These are phyloP conservation scores for Cryptococcus sp. DNA, from an alignment of 1,284 basidiomycete species.

Conservation along the genomic window DNA sequence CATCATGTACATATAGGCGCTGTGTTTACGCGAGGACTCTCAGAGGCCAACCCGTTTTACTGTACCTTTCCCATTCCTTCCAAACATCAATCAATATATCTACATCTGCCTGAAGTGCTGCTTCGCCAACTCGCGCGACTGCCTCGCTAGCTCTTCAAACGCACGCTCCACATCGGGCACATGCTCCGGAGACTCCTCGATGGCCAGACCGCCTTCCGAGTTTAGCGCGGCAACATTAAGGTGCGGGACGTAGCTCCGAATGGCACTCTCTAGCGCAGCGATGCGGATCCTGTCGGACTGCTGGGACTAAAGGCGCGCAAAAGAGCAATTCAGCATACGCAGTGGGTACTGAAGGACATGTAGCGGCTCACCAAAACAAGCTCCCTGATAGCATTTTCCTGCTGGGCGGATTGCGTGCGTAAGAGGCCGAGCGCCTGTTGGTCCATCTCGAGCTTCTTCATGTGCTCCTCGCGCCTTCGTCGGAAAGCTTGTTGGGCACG, in stretches of 20 bases:
- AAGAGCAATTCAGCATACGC: neutral
- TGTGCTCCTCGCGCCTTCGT: constrained; percentile 44
- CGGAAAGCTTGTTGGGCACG: constrained; percentile 48
- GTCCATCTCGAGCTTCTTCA: constrained; percentile 44
- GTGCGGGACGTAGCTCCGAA: constrained; percentile 6
- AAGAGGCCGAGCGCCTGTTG: constrained; percentile 26
- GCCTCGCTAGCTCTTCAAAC: constrained; percentile 17
- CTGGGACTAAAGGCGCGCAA: constrained; percentile 6
- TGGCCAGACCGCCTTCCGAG: constrained; percentile 5
- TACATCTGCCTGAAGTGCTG: constrained; percentile 2
- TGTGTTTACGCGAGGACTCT: no score
- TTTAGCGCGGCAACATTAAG: constrained; percentile 2
- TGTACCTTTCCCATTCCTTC: no score
- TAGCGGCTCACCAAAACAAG: constrained; percentile 31
- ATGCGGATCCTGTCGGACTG: constrained; percentile 20
- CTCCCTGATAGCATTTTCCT: constrained; percentile 28
- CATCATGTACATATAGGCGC: no score
- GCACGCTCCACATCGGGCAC: constrained; percentile 16
- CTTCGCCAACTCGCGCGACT: constrained; percentile 27
- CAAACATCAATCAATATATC: no score
- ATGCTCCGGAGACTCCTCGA: neutral
- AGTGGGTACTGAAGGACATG: neutral
- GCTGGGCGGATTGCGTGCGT: constrained; percentile 24
- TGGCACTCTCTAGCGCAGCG: constrained; percentile 13
- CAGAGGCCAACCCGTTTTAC: no score